A percentile compares a stretch with the other conserved stretches of the same genome.
phyloP scores from a whole-genome alignment of 176 grass and related monocot species.

The Chrysopogon serrulatus region DNA sequence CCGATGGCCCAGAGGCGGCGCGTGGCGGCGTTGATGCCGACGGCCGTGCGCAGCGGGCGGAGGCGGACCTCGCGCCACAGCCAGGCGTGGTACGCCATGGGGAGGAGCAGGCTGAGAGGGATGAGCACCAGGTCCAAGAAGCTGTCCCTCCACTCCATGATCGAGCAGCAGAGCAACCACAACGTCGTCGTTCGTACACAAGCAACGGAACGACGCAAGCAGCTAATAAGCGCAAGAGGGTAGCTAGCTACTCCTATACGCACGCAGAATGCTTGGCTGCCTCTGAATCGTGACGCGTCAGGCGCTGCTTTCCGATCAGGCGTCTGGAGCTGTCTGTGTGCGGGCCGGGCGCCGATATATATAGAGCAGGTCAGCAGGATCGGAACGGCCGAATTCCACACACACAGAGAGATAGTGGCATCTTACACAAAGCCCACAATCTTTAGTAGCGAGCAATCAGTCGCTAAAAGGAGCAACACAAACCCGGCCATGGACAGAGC shows the following conservation, averaged over 20 bases:
- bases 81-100: constrained; percentile 83
- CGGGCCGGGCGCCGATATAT: constrained; percentile 2
- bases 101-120: constrained; percentile 56
- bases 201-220: no score
- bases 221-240: no score
- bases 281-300: background rate
- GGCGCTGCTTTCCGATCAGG: background rate
- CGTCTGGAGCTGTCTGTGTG: background rate
- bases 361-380: no score
- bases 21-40: constrained; percentile 62
- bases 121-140: constrained; percentile 72
- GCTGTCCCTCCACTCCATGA: constrained; percentile 77
- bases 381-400: background rate
- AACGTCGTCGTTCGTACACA: no score
- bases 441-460: background rate
- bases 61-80: constrained; percentile 57
- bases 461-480: background rate
- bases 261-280: background rate
- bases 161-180: no score
- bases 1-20: constrained; percentile 61
- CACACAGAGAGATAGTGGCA: constrained; percentile 17
- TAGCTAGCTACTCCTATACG: no score
- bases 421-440: constrained; percentile 47
- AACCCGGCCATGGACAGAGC: background rate
- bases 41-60: constrained; percentile 48